These are phyloP conservation scores for Butyriboletus loyo DNA, from an alignment of 768 basidiomycete species.

Conservation along the genomic window DNA sequence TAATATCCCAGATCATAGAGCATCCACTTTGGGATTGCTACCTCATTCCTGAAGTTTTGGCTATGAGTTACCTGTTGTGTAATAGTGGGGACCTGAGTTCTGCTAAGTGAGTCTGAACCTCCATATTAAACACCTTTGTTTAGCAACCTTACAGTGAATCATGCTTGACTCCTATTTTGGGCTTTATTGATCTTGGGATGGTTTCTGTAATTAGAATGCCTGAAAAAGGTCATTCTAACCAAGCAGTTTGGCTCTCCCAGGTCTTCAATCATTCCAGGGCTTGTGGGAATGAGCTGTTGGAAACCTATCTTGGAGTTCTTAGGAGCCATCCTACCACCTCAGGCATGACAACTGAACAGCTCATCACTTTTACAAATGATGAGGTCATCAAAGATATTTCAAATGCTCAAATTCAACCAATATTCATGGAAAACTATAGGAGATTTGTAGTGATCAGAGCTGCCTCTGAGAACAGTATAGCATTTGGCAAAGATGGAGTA, in stretches of 20 bases:
- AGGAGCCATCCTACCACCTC: conserved; percentile 28
- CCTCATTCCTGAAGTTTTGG: conserved; percentile 62
- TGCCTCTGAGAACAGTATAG: conserved; percentile 28
- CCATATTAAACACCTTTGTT: background rate
- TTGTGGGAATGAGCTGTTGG: conserved; percentile 39
- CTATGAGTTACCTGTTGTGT: conserved; percentile 32
- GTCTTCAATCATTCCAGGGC: conserved; percentile 13
- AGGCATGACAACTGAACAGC: conserved; percentile 33
- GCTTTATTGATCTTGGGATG: conserved; percentile 48
- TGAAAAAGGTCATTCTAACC: conserved; percentile 27
- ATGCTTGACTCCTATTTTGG: conserved; percentile 22
- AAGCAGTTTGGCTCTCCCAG: conserved; percentile 25
- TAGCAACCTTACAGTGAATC: conserved; percentile 6
- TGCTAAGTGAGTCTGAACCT: conserved; percentile 8
- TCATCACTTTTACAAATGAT: conserved; percentile 38
- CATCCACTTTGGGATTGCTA: conserved; percentile 72
- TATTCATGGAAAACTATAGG: conserved; percentile 56
- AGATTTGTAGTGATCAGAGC: conserved; percentile 61
- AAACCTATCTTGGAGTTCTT: conserved; percentile 34
- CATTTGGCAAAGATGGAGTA: conserved; percentile 44
- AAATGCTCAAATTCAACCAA: conserved; percentile 60
- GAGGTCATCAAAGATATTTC: conserved; percentile 49
- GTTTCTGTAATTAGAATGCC: conserved; percentile 55
- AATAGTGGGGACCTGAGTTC: background rate
- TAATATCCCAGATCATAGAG: conserved; percentile 48